Conservation (phyloP, 148 eudicot genomes). For the Rhododendron molle region DNA sequence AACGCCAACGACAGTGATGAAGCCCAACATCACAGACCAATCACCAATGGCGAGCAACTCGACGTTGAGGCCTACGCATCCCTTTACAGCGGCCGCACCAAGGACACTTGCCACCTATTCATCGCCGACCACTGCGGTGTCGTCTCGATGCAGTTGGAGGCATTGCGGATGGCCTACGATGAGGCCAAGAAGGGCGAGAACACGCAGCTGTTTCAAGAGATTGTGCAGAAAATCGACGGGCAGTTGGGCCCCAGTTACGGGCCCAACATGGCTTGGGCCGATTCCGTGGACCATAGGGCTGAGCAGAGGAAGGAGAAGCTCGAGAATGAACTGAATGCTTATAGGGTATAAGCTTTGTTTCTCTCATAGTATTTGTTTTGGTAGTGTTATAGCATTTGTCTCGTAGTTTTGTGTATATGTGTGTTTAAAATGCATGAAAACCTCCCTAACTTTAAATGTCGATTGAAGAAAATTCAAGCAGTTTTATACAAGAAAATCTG, state of each 20-base stretch:
- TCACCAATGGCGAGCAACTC: slow-evolving; percentile 68
- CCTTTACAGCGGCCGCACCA: slow-evolving; percentile 67
- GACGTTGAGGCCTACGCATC: slow-evolving; percentile 77
- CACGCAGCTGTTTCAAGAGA: slow-evolving; percentile 47
- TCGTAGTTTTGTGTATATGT: background rate
- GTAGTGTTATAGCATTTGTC: background rate
- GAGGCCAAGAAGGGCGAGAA: background rate
- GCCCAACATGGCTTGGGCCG: slow-evolving; percentile 51
- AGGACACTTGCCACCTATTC: slow-evolving; percentile 58
- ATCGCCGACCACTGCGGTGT: slow-evolving; percentile 56
- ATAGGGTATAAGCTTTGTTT: slow-evolving; percentile 36
- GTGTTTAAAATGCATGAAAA: background rate
- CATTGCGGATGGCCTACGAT: slow-evolving; percentile 63
- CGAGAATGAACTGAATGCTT: slow-evolving; percentile 85
- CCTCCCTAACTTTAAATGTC: background rate
- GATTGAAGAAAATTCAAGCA: background rate
- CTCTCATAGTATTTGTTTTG: background rate
- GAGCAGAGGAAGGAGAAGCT: slow-evolving; percentile 79
- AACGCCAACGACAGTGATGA: slow-evolving; percentile 33
- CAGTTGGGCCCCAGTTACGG: slow-evolving; percentile 50
- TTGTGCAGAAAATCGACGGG: slow-evolving; percentile 54
- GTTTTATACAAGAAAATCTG: background rate
- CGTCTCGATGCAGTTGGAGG: slow-evolving; percentile 55
- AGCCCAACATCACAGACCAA: slow-evolving; percentile 27
- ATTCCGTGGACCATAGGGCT: slow-evolving; percentile 57